Evolutionary conservation across 257 asterid species (phyloP).

Genomic region (Capsicum chinense): DNA sequence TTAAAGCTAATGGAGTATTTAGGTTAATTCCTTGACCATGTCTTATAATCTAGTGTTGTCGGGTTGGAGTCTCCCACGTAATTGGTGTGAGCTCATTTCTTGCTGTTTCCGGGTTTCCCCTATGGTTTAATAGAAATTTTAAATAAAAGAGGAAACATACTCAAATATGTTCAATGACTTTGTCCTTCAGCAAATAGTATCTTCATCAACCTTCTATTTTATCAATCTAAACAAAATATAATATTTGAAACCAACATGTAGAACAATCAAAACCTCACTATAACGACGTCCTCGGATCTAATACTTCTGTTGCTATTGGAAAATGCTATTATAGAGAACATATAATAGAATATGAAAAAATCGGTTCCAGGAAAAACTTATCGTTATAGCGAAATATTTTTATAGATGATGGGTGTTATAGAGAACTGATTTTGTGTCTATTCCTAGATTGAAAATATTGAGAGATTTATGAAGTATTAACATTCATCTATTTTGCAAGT

Average conservation of each 20-base stretch:
- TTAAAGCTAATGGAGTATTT: neutral
- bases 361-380: neutral
- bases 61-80: neutral
- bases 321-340: neutral
- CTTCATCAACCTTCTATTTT: neutral
- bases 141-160: neutral
- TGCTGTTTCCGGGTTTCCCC: neutral
- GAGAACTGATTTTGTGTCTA: neutral
- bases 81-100: slow-evolving; percentile 1
- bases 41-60: neutral
- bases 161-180: neutral
- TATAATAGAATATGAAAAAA: neutral
- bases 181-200: neutral
- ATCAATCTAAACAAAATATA: neutral
- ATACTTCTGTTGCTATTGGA: neutral
- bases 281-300: neutral
- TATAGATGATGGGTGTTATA: neutral
- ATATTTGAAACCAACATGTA: neutral
- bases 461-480: neutral
- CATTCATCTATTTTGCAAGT: slow-evolving; percentile 31
- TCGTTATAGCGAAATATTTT: neutral
- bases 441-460: neutral
- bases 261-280: neutral
- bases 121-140: neutral
- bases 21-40: neutral